Evolutionary conservation across 2,329 filamentous ascomycete species (phyloP), one percentile per base, ranked within the genome.

Genomic region (Diaporthe ilicicola): DNA sequence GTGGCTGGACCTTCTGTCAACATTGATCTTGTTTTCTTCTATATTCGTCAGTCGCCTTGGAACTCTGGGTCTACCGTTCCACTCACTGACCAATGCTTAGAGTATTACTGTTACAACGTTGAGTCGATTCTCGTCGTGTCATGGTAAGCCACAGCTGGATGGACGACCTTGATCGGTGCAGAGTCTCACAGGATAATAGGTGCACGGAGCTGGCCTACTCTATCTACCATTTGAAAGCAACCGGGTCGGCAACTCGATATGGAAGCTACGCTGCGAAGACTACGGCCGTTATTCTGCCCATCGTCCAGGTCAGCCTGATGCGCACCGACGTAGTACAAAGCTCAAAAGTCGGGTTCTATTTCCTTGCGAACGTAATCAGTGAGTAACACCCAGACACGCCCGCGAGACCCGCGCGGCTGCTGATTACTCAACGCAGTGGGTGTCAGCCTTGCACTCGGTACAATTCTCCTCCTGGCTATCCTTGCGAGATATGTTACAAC

Each of bases 21-120:
- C 4, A 51, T 83, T 4, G 85, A 86, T 67, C 76, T 83, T 8
- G 77, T 81, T 0, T 76, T 87, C 2, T 87, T 83, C 73, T 86
- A 84, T 70, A 85, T 87, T 71, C 85, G 85, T 86, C 76, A 64
- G 84, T 78, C 12, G 17, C 17, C 5, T 4, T n/a, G 24, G 29
- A 17, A 10, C 15, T 10, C 15, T 24, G 13, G 37, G 1, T 13
- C 15, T n/a, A 4, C 22, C 24, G 27, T n/a, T 4, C 3, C 15
- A 4, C 1, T 39, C 13, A 54, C 73, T 76, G 53, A 76, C 72
- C 69, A 29, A 72, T 46, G 19, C 6, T 1, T 61, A 87, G 85
- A 87, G 74, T 86, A 83, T 62, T 86, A 86, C 71, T 81, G 80
- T 37, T 87, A 87, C 74, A 86, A 85, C 76, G 83, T 84, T n/a